Percentiles rank a stretch among this genome's conserved stretches.
phyloP scores from a whole-genome alignment of 202 grass and related monocot species.

The Panicum virgatum region DNA sequence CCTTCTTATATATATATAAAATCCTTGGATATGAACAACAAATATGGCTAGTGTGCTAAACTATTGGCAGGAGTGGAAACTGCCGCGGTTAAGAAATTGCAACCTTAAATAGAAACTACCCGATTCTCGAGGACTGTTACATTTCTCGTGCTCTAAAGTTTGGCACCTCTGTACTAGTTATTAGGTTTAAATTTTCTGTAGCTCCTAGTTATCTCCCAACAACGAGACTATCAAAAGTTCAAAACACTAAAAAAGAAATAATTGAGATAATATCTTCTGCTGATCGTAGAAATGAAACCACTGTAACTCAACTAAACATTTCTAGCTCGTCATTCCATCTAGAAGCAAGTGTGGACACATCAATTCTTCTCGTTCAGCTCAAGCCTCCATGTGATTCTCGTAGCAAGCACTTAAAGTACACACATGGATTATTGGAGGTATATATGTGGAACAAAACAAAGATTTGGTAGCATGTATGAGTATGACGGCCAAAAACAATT shows the following conservation, averaged over 20 bases:
- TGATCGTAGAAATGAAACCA: neutral
- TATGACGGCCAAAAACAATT: neutral
- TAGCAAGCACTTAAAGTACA: neutral
- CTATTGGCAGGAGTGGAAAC: too few relatives aligned
- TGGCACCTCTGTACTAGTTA: neutral
- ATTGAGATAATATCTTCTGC: neutral
- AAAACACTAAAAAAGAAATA: neutral
- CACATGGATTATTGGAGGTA: neutral
- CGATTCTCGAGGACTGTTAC: neutral
- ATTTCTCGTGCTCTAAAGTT: neutral
- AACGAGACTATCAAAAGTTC: neutral
- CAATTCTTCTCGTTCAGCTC: neutral
- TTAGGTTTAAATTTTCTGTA: neutral
- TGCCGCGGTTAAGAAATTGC: too few relatives aligned
- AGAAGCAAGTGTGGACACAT: neutral
- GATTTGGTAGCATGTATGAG: neutral
- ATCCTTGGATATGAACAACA: neutral
- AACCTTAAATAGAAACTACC: too few relatives aligned
- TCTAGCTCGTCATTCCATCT: neutral
- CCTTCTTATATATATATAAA: neutral
- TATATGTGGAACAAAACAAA: neutral
- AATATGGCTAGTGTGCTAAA: too few relatives aligned
- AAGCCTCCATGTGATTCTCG: neutral
- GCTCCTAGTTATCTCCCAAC: neutral
- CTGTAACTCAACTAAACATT: neutral